Evolutionary conservation across 2,329 filamentous ascomycete species (phyloP).

Genomic region (Diaporthe velutina): DNA sequence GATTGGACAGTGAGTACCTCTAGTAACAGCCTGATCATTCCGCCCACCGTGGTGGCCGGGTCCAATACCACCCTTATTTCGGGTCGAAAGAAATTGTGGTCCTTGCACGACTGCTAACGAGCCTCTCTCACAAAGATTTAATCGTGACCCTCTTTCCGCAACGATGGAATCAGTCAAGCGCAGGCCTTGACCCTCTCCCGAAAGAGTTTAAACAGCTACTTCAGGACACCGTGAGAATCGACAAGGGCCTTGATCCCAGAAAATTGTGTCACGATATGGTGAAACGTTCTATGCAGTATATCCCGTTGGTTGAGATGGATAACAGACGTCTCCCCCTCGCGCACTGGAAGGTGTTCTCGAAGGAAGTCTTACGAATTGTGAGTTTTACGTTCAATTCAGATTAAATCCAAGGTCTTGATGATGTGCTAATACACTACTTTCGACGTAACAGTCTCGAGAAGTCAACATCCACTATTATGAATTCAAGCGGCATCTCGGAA

Average conservation of each 20-base stretch:
- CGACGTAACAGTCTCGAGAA: not conserved
- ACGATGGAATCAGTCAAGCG: not conserved
- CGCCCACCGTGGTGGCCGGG: not conserved
- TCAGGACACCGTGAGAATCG: not conserved
- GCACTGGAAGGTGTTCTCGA: not conserved
- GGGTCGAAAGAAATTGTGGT: not conserved
- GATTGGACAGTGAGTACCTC: not conserved
- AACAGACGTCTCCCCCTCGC: not conserved
- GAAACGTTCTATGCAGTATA: not conserved
- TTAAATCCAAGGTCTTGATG: not conserved
- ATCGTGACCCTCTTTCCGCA: slow-evolving; percentile 2
- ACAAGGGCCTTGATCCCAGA: not conserved
- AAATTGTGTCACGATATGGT: not conserved
- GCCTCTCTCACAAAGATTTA: not conserved
- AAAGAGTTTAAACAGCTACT: not conserved
- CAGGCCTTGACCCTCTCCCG: not conserved
- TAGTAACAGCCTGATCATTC: not conserved
- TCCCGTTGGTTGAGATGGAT: not conserved
- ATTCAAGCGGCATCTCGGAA: not conserved
- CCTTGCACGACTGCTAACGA: not conserved
- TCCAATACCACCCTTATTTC: not conserved
- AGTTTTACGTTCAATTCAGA: not conserved
- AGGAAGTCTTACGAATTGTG: not conserved
- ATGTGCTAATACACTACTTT: not conserved
- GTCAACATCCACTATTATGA: not conserved